Evolutionary conservation across 345 rosid species (phyloP).

Genomic region (Pugionium dolabratum): DNA sequence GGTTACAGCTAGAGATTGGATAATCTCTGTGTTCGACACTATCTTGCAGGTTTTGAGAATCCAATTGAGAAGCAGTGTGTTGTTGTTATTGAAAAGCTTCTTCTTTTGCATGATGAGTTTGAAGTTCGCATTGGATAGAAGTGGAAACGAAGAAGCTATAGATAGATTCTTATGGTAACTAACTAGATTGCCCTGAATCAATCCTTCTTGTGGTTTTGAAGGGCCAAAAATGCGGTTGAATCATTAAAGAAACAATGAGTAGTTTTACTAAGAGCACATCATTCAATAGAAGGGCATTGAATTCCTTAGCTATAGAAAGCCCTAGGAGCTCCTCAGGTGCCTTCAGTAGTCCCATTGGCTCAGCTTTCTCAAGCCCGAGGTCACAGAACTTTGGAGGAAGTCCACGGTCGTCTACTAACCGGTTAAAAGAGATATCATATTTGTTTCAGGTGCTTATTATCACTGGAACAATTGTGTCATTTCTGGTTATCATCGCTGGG

Average conservation of each 20-base stretch:
- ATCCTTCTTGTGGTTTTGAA: no score
- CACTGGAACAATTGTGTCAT: constrained; percentile 56
- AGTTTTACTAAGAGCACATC: constrained; percentile 52
- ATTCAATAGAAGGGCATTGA: constrained; percentile 51
- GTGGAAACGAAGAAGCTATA: constrained; percentile 12
- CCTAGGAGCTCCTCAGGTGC: constrained; percentile 38
- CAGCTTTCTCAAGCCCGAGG: constrained; percentile 43
- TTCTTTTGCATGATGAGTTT: constrained; percentile 35
- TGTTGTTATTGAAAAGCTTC: background rate
- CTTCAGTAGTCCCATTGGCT: constrained; percentile 49
- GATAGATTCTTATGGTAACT: constrained; percentile 9
- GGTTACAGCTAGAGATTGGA: constrained; percentile 32
- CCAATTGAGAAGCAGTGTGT: background rate
- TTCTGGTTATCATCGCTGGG: constrained; percentile 50
- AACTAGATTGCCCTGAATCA: no score
- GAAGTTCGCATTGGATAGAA: background rate
- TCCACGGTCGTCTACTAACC: constrained; percentile 35
- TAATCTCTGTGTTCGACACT: constrained; percentile 29
- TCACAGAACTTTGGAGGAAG: constrained; percentile 42
- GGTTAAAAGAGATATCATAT: constrained; percentile 45
- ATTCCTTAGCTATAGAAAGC: constrained; percentile 38
- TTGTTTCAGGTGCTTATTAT: constrained; percentile 54
- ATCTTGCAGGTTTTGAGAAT: constrained; percentile 13
- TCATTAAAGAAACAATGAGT: constrained; percentile 46
- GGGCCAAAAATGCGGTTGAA: constrained; percentile 27